Evolutionary conservation across 805 yeast genomes (phyloP).

Genomic region (Suhomyces prunicola): DNA sequence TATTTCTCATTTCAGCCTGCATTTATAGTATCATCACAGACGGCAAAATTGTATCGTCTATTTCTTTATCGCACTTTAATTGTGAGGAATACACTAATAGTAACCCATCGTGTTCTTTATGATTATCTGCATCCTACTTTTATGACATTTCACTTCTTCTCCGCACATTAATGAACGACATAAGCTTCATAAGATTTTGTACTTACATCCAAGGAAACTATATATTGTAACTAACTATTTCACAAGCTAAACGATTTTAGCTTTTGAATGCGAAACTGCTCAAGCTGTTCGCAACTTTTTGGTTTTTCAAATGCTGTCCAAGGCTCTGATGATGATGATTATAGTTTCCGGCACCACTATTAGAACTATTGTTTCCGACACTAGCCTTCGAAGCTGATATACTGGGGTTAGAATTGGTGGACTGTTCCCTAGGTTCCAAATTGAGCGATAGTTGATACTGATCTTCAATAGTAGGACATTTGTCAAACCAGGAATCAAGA

Average conservation of each 20-base stretch:
- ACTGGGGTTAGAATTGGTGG: background rate
- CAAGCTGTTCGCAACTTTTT: conserved; percentile 6
- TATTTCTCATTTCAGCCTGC: background rate
- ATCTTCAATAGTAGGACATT: conserved; percentile 72
- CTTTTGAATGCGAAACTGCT: conserved; percentile 11
- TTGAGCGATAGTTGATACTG: conserved; percentile 72
- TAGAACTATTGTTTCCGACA: background rate
- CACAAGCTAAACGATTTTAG: background rate
- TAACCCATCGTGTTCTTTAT: background rate
- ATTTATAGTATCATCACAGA: background rate
- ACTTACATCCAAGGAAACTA: background rate
- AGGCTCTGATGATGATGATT: conserved; percentile 8
- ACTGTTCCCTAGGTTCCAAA: conserved; percentile 67
- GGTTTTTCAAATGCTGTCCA: conserved; percentile 8
- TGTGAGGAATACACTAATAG: background rate
- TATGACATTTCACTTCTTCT: background rate
- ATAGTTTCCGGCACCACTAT: background rate
- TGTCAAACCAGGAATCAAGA: conserved; percentile 49
- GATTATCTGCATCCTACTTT: background rate
- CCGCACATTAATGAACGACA: background rate
- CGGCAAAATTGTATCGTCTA: background rate
- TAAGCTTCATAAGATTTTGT: background rate
- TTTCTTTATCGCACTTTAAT: background rate
- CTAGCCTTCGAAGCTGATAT: background rate
- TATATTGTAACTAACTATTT: background rate